phyloP scores from a whole-genome alignment of 2,329 filamentous ascomycete species.

The Penicillium fuscoglaucum region DNA sequence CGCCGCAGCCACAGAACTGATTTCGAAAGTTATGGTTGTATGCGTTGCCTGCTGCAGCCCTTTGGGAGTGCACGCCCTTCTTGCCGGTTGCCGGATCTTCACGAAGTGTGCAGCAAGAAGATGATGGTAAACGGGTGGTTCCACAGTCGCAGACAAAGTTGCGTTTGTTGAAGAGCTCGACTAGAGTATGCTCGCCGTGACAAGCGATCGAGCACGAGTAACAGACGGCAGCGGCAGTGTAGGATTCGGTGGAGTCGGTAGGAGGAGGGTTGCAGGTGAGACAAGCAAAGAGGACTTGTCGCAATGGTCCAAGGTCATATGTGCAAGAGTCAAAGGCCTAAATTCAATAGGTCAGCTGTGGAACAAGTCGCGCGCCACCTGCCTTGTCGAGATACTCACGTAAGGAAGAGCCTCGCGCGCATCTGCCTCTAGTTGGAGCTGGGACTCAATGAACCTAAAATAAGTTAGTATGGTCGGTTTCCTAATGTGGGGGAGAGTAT shows the following conservation, averaged over 20 bases:
- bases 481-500: background rate
- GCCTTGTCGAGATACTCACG: constrained; percentile 53
- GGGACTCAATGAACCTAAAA: constrained; percentile 76
- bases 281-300: constrained; percentile 88
- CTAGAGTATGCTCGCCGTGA: constrained; percentile 90
- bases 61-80: constrained; percentile 78
- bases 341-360: constrained; percentile 12
- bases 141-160: constrained; percentile 97
- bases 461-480: background rate
- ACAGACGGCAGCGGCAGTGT: constrained; percentile 79
- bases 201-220: constrained; percentile 97
- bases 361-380: constrained; percentile 4
- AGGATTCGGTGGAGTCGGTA: constrained; percentile 59
- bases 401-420: constrained; percentile 94
- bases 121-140: constrained; percentile 72
- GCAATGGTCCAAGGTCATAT: constrained; percentile 79
- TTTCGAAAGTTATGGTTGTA: constrained; percentile 98
- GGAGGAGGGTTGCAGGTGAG: constrained; percentile 89
- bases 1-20: constrained; percentile 83
- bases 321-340: constrained; percentile 95
- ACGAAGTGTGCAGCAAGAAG: constrained; percentile 73
- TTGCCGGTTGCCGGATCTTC: constrained; percentile 69
- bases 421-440: constrained; percentile 89
- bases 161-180: constrained; percentile 94
- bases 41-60: constrained; percentile 68